phyloP scores from a whole-genome alignment of 2,329 filamentous ascomycete species.

The Xylogone sp. region DNA sequence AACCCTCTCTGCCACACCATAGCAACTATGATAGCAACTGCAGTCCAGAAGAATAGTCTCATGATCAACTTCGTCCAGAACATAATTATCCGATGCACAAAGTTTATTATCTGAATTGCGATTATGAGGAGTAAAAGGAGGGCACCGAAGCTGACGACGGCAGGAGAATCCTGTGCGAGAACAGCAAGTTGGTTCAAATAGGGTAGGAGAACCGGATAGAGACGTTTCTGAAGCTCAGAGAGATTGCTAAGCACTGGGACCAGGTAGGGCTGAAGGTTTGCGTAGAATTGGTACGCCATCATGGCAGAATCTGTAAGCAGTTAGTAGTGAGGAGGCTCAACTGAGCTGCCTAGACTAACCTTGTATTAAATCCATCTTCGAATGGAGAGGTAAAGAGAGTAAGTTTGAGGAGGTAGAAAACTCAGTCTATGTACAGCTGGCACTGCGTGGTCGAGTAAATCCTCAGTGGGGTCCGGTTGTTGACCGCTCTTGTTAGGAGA shows the following conservation, averaged over 20 bases:
- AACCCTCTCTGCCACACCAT: constrained; percentile 63
- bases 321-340: background rate
- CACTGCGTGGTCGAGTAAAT: background rate
- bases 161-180: constrained; percentile 18
- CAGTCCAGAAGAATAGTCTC: constrained; percentile 60
- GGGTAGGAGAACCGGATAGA: constrained; percentile 16
- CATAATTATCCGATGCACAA: constrained; percentile 67
- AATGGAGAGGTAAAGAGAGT: background rate
- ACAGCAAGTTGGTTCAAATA: constrained; percentile 10
- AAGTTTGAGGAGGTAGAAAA: background rate
- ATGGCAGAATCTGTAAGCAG: constrained; percentile 11
- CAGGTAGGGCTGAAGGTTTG: constrained; percentile 16
- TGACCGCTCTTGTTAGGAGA: background rate
- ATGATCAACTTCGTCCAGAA: constrained; percentile 72
- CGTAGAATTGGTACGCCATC: constrained; percentile 13
- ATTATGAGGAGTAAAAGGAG: constrained; percentile 61
- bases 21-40: constrained; percentile 49
- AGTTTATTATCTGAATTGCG: constrained; percentile 60
- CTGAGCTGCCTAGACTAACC: constrained; percentile 5
- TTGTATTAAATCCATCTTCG: constrained; percentile 17
- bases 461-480: background rate
- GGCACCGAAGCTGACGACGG: constrained; percentile 46
- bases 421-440: background rate
- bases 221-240: constrained; percentile 1
- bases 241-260: constrained; percentile 5